Base-by-base conservation (phyloP, 73 alveolate species). In the Paramecium bursaria region DNA sequence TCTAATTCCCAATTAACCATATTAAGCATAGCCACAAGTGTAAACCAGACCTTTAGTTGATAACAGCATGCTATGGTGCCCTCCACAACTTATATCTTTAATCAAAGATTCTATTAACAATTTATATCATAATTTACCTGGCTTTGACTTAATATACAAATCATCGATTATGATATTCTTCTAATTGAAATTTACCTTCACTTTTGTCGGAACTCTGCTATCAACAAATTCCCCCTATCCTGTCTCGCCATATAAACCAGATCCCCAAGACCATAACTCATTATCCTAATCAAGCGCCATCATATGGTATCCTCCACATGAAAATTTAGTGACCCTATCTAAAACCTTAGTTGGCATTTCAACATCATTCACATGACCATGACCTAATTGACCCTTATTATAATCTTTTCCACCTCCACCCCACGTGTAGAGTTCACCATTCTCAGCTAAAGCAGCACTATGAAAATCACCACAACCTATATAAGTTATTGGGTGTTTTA, bases 391-490 rank as follows among this genome's bases (percentile, higher is more conserved):
- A 2, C 99, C 99, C 86, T 91, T 90, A 86, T 96, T 96, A 75
- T 95, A 96, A 29, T 95, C 91, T 35, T 88, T 91, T 9, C 98
- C 98, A 44, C 99, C 99, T 25, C 99, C 99, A 48, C 99, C 99
- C 99, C 99, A 96, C 1, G 98, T 80, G 85, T 94, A 96, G 50
- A 96, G 85, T 39, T 92, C 95, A 21, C 99, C 99, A 74, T 91
- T 87, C 42, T 87, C 92, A 47, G 96, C 94, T 13, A 96, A 79
- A 7, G 99, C 99, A 67, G 95, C 96, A 55, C 97, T 90, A 80
- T 96, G 99, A 86, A 93, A 95, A 86, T 97, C 99, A 23, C 99
- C 99, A 88, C 99, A 97, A 27, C 94, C 97, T 19, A 97, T 92
- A 30, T 93, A 87, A 4, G 88, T 86, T 9, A 97, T 95, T 42